Evolutionary conservation across 2,329 filamentous ascomycete species (phyloP).

Genomic region (Verticillium zaregamsianum): DNA sequence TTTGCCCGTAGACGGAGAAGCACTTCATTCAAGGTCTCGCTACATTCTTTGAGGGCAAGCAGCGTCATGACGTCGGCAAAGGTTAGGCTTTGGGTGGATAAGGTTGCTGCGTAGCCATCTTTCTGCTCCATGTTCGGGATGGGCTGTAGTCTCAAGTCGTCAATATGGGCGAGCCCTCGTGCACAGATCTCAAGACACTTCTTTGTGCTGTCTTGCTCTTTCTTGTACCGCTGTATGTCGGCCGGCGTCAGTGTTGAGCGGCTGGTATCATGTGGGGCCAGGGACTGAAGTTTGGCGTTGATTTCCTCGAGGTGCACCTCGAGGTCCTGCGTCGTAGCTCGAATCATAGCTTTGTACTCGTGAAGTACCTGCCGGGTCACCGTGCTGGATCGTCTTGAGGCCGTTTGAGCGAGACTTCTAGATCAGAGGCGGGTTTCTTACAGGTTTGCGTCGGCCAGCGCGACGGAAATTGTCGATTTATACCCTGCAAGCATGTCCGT

Average conservation of each 20-base stretch:
- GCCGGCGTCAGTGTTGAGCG: not conserved
- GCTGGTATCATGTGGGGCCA: not conserved
- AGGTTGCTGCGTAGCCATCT: no score
- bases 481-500: slow-evolving; percentile 4
- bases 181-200: slow-evolving; percentile 1
- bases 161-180: no score
- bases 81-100: no score
- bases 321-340: not conserved
- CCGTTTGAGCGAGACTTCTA: not conserved
- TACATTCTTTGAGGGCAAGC: no score
- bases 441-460: not conserved
- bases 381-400: not conserved
- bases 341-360: slow-evolving; percentile 2
- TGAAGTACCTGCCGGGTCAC: not conserved
- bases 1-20: no score
- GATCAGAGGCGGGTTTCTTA: not conserved
- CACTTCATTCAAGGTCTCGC: no score
- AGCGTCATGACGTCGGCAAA: no score
- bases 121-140: no score
- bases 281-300: not conserved
- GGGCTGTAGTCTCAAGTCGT: no score
- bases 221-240: not conserved
- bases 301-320: not conserved
- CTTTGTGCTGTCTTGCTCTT: slow-evolving; percentile 1
- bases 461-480: slow-evolving; percentile 3